phyloP scores from a whole-genome alignment of 2,329 filamentous ascomycete species.

The Aspergillus transmontanensis region DNA sequence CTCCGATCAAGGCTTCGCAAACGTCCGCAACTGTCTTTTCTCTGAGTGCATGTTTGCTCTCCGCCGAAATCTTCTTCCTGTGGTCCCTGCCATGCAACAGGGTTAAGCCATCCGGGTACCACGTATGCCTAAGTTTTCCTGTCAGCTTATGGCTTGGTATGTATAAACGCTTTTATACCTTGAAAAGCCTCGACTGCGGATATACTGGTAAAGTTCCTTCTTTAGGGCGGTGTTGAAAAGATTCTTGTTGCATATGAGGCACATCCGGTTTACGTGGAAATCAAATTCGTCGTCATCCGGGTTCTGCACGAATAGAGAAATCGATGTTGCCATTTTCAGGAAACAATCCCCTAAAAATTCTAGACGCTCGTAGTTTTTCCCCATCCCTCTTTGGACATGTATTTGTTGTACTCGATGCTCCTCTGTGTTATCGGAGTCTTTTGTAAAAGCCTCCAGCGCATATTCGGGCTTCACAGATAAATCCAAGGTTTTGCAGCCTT shows the following conservation, averaged over 20 bases:
- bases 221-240: constrained; percentile 76
- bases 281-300: constrained; percentile 80
- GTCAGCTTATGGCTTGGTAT: constrained; percentile 3
- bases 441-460: constrained; percentile 87
- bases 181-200: constrained; percentile 81
- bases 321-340: constrained; percentile 92
- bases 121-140: constrained; percentile 60
- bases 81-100: constrained; percentile 72
- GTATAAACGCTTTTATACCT: constrained; percentile 47
- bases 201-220: constrained; percentile 68
- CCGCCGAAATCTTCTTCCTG: constrained; percentile 48
- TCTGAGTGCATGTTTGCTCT: constrained; percentile 65
- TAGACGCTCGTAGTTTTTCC: constrained; percentile 89
- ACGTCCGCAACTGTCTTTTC: constrained; percentile 95
- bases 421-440: constrained; percentile 82
- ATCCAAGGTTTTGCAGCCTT: constrained; percentile 68
- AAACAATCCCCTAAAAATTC: constrained; percentile 94
- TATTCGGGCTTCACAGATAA: constrained; percentile 67
- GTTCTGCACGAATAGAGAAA: constrained; percentile 76
- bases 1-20: constrained; percentile 91
- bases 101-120: constrained; percentile 83
- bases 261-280: constrained; percentile 89
- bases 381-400: constrained; percentile 83
- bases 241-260: constrained; percentile 88
- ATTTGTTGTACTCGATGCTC: constrained; percentile 69